A percentile compares a stretch with the other conserved stretches of the same genome.
phyloP scores from a whole-genome alignment of 23 red algal genomes.

The Agarophyton chilense region DNA sequence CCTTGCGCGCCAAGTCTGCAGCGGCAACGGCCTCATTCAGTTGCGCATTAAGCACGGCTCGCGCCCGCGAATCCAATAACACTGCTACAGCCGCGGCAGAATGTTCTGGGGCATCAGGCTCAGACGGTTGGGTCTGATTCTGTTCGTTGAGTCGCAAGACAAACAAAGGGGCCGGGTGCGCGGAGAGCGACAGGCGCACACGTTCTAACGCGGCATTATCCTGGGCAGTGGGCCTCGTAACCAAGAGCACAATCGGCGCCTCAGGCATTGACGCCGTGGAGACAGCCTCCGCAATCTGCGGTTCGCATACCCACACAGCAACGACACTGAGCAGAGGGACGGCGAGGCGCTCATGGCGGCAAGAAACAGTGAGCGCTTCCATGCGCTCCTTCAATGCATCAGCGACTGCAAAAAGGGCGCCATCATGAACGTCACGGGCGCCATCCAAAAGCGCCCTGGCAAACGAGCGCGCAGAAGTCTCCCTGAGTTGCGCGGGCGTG shows the following conservation, averaged over 20 bases:
- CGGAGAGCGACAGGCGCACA: neutral
- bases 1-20: conserved; percentile 30
- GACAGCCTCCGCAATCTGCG: conserved; percentile 19
- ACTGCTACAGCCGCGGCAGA: neutral
- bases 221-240: neutral
- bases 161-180: neutral
- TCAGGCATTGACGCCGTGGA: neutral
- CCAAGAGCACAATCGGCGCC: neutral
- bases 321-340: conserved; percentile 5
- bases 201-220: neutral
- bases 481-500: neutral
- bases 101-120: neutral
- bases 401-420: neutral
- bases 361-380: neutral
- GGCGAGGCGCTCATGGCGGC: neutral
- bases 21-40: conserved; percentile 12
- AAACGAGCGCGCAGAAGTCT: neutral
- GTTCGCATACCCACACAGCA: conserved; percentile 36
- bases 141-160: neutral
- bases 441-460: neutral
- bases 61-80: neutral
- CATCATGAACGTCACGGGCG: neutral
- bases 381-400: neutral
- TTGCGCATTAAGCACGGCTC: neutral
- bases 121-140: neutral